phyloP scores from a whole-genome alignment of 352 stramenopile genomes.

The Elongisporangium anandrum region DNA sequence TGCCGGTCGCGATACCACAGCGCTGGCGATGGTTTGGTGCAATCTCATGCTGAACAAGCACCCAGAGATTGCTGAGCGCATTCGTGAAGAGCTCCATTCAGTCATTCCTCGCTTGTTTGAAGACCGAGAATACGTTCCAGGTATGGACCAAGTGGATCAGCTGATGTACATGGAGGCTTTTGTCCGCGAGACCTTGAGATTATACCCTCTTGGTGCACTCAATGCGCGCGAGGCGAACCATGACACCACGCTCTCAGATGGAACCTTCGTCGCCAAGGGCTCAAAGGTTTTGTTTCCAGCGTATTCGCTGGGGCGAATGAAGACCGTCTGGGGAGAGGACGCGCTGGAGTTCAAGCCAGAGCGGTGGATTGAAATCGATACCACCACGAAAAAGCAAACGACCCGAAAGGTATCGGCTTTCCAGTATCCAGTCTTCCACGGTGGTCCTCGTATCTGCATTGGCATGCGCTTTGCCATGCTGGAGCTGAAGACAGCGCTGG shows the following conservation, averaged over 20 bases:
- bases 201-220: conserved; percentile 32
- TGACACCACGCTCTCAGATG: conserved; percentile 50
- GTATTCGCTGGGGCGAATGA: conserved; percentile 28
- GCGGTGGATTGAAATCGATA: conserved; percentile 41
- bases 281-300: conserved; percentile 27
- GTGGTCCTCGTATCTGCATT: conserved; percentile 46
- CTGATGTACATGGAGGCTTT: conserved; percentile 43
- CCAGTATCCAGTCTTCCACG: conserved; percentile 55
- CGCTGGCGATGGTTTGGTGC: conserved; percentile 69
- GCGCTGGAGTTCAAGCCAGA: conserved; percentile 37
- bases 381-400: conserved; percentile 12
- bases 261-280: conserved; percentile 33
- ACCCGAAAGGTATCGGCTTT: conserved; percentile 23
- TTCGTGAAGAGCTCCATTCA: conserved; percentile 44
- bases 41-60: conserved; percentile 71
- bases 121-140: conserved; percentile 11
- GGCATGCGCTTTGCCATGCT: conserved; percentile 43
- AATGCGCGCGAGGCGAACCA: conserved; percentile 19
- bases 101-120: conserved; percentile 23
- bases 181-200: conserved; percentile 38
- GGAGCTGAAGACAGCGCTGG: conserved; percentile 40
- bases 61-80: conserved; percentile 19
- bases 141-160: conserved; percentile 24
- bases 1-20: conserved; percentile 74
- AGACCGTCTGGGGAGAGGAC: conserved; percentile 45